These are phyloP conservation scores for Aspergillus caelatus DNA, from an alignment of 2,329 filamentous ascomycete species.

Conservation along the genomic window DNA sequence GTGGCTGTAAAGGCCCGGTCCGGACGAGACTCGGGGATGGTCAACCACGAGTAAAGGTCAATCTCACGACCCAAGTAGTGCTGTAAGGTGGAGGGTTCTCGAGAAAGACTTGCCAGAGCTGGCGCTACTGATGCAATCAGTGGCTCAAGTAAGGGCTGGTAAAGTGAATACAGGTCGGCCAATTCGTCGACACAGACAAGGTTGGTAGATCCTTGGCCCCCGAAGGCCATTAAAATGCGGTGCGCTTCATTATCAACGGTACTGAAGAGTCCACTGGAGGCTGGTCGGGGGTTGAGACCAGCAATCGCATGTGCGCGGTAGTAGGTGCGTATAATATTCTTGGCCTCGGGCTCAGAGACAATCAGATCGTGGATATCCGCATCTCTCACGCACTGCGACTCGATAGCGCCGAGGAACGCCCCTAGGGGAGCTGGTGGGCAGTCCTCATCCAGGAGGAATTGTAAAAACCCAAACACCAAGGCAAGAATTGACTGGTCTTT, in stretches of 20 bases:
- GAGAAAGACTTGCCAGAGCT: background rate
- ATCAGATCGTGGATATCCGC: background rate
- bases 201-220: background rate
- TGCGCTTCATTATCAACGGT: background rate
- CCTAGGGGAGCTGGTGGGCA: background rate
- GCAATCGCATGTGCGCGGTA: background rate
- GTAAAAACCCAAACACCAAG: background rate
- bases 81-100: background rate
- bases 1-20: constrained; percentile 34
- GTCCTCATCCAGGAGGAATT: background rate
- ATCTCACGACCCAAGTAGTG: background rate
- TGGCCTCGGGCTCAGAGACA: background rate
- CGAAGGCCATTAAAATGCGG: background rate
- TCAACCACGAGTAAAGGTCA: constrained; percentile 13
- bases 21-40: constrained; percentile 30
- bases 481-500: background rate
- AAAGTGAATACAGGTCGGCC: background rate
- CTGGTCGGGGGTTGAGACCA: background rate
- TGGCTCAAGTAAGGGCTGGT: background rate
- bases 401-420: background rate
- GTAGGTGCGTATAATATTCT: background rate
- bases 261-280: background rate
- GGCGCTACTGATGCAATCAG: background rate
- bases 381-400: background rate
- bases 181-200: background rate